A percentile compares a stretch with the other conserved stretches of the same genome.
Evolutionary conservation across 805 yeast genomes (phyloP).

Genomic region (Candida boleticola): DNA sequence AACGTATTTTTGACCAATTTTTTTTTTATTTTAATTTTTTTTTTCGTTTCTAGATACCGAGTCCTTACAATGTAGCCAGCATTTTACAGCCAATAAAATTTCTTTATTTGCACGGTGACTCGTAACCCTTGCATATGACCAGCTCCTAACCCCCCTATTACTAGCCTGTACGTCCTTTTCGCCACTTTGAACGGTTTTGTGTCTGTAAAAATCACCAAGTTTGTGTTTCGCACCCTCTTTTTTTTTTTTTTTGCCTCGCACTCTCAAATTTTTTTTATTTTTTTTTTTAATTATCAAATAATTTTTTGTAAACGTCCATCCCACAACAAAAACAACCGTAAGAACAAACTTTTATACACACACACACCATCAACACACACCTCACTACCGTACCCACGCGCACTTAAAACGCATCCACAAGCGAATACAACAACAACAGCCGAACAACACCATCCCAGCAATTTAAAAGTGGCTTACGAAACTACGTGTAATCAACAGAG

Average conservation of each 20-base stretch:
- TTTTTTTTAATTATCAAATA: neutral
- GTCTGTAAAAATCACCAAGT: neutral
- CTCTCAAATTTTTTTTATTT: constrained; percentile 2
- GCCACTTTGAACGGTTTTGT: neutral
- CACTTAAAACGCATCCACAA: too few species aligned
- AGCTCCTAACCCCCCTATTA: constrained; percentile 1
- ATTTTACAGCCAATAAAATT: neutral
- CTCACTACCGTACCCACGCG: too few species aligned
- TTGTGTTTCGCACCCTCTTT: constrained; percentile 4
- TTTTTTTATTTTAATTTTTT: too few species aligned
- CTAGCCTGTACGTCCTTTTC: constrained; percentile 6
- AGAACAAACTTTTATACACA: too few species aligned
- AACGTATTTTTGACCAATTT: too few species aligned
- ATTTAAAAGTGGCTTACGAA: too few species aligned
- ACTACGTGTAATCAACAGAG: too few species aligned
- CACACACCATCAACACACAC: too few species aligned
- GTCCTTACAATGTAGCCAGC: neutral
- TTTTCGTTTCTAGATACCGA: neutral
- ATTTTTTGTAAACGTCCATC: constrained; percentile 1
- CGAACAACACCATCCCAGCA: too few species aligned
- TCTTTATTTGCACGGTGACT: neutral
- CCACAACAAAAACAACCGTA: neutral
- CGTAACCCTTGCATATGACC: neutral
- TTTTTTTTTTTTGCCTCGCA: neutral
- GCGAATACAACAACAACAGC: too few species aligned